A percentile compares a stretch with the other conserved stretches of the same genome.
These are phyloP conservation scores for Linnemannia hyalina DNA, from an alignment of 192 early-diverging fungal species.

Conservation along the genomic window DNA sequence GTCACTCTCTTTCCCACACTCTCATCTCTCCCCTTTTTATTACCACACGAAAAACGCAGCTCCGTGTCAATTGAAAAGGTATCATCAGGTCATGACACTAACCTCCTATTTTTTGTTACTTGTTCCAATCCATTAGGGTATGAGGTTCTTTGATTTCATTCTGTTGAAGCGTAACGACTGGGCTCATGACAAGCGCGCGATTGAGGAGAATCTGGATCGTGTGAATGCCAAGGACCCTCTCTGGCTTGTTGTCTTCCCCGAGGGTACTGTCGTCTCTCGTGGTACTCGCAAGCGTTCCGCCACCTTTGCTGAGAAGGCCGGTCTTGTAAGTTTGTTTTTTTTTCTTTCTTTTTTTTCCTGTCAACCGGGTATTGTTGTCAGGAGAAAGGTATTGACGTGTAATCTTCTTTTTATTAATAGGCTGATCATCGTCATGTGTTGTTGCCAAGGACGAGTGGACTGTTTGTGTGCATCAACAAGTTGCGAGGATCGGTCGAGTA, in stretches of 20 bases:
- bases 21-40: background rate
- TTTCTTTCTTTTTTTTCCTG: conserved; percentile 3
- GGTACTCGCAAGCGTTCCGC: conserved; percentile 77
- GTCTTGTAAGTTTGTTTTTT: conserved; percentile 54
- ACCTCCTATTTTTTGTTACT: background rate
- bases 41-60: background rate
- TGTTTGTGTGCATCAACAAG: conserved; percentile 76
- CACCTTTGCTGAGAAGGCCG: conserved; percentile 79
- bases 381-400: background rate
- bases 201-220: conserved; percentile 71
- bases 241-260: conserved; percentile 96
- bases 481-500: conserved; percentile 77
- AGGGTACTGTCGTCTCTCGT: conserved; percentile 92
- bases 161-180: conserved; percentile 89
- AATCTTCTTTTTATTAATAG: conserved; percentile 35
- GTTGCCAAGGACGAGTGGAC: conserved; percentile 88
- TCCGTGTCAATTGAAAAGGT: background rate
- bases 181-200: conserved; percentile 77
- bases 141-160: conserved; percentile 95
- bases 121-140: conserved; percentile 61
- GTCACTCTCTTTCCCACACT: background rate
- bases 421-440: conserved; percentile 77
- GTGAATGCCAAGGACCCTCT: conserved; percentile 75
- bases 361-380: background rate
- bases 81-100: background rate